Base-by-base conservation (phyloP, 2,329 filamentous ascomycete genomes). In the Phyllosticta citriasiana region DNA sequence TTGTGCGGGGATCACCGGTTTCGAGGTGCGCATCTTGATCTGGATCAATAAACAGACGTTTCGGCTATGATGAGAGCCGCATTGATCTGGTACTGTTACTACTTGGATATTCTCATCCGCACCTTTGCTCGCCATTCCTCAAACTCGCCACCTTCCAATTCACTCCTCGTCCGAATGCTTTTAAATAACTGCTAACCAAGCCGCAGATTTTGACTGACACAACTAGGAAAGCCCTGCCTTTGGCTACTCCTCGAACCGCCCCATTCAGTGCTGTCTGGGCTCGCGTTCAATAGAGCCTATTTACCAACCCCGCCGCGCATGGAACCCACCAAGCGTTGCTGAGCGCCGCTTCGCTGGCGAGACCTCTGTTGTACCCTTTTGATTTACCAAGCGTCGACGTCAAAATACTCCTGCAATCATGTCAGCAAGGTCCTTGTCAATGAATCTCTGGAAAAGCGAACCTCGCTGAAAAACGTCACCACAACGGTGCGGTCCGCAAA, bases 401-500 rank as follows among this genome's bases (percentile, higher is more conserved):
- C 63, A 50, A 64, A 64, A 27, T 63, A 62, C 33, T 64, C 63
- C 63, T 64, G 53, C 24, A 26, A 16, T 7, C 25, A 50, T 51
- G 53, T 64, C 30, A 63, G 59, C n/a, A 40, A 40, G 14, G n/a
- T 53, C 10, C 14, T n/a, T 16, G 12, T 47, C 19, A 26, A 4
- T 12, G 24, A 53, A 4, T n/a, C 9, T 14, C 19, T 5, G 27
- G 3, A 53, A n/a, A 12, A 26, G 33, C 27, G 74, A 78, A 90
- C 89, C 83, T 97, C 95, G 24, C 91, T 89, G 74, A 97, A 99
- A 77, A 94, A 97, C 3, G 94, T 97, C 2, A 90, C 91, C 12
- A 99, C 91, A 27, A 99, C 95, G 3, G 94, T 99, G 68, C 95
- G 85, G 76, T 97, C 91, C 0, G 92, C 89, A 73, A 99, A 99